phyloP scores from a whole-genome alignment of 768 basidiomycete genomes.

The Phallus indusiatus region DNA sequence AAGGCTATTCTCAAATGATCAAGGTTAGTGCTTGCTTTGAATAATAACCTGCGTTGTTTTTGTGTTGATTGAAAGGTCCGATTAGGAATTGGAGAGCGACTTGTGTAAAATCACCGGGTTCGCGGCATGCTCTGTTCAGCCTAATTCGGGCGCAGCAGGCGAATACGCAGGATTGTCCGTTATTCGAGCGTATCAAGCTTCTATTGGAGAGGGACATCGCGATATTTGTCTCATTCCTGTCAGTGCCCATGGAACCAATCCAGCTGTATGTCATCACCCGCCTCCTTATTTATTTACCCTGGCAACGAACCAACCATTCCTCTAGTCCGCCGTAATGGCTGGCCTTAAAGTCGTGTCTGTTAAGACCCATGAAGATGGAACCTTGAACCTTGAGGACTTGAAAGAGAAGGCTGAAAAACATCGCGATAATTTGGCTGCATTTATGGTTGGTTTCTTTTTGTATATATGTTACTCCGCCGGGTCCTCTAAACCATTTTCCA shows the following conservation, averaged over 20 bases:
- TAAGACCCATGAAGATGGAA: slow-evolving; percentile 80
- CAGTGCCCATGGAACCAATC: slow-evolving; percentile 97
- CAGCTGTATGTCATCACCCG: slow-evolving; percentile 55
- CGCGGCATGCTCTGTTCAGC: slow-evolving; percentile 91
- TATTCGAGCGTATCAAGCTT: slow-evolving; percentile 90
- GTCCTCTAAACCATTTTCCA: neutral
- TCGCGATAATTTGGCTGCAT: slow-evolving; percentile 86
- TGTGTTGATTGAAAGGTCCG: neutral
- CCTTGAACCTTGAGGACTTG: slow-evolving; percentile 81
- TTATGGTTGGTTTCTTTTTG: slow-evolving; percentile 57
- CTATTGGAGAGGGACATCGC: slow-evolving; percentile 74
- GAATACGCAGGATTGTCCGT: slow-evolving; percentile 95
- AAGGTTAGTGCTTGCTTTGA: slow-evolving; percentile 33
- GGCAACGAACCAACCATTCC: neutral
- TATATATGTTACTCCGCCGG: neutral
- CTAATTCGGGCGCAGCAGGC: slow-evolving; percentile 96
- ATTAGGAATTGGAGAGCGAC: slow-evolving; percentile 82
- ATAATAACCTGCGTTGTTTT: neutral
- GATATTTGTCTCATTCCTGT: slow-evolving; percentile 91
- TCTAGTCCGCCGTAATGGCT: slow-evolving; percentile 90
- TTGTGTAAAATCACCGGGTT: slow-evolving; percentile 96
- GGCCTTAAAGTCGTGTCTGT: slow-evolving; percentile 95
- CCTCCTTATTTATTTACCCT: neutral
- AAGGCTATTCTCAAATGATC: slow-evolving; percentile 78
- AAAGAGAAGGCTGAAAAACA: slow-evolving; percentile 81